Evolutionary conservation across 2,329 filamentous ascomycete genomes (phyloP), one percentile per base, ranked within the genome.

Genomic region (Dothistroma pini): DNA sequence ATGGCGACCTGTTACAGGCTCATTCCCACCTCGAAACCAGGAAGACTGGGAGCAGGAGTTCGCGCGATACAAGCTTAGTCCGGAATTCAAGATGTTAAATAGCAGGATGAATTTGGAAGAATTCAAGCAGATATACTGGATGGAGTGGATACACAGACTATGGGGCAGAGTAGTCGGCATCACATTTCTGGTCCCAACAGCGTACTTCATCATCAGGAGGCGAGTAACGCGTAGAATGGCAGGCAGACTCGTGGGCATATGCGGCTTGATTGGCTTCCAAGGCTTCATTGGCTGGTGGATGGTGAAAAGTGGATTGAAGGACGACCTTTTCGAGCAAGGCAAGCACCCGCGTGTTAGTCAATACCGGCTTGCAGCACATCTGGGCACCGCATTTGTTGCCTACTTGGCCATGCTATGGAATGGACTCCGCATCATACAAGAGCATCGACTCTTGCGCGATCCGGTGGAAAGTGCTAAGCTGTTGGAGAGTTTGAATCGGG

Each of bases 281-380:
- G 95, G 95, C 50, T 85, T 95, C 71, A 88, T 99, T 66, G 95
- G 95, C 58, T 99, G 95, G 95, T 99, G 95, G 92, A 99, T 99
- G 95, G 95, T 99, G 69, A 96, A 96, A 77, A 96, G 90, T 11
- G 95, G 95, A 1, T 82, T 99, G 64, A 96, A 93, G 75, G 95
- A 97, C 74, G 95, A 99, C 75, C 84, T 99, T 31, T 97, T 99
- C 73, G 90, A 90, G 21, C 89, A 91, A 2, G 95, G 93, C 12
- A 89, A 88, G 59, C 91, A 96, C 75, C 95, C 95, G 0, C 87
- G 95, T 61, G 95, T 99, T 54, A 93, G 89, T 64, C 95, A 99
- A 78, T 99, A 99, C 79, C 87, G 95, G 56, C 83, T 99, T 59
- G 89, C 93, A 4, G 86, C 93, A 9, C 95, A 99, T 76, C 83